Evolutionary conservation across 179 eudicot species (phyloP), one percentile per base, ranked within the genome.

Genomic region (Heliamphora ciliata): DNA sequence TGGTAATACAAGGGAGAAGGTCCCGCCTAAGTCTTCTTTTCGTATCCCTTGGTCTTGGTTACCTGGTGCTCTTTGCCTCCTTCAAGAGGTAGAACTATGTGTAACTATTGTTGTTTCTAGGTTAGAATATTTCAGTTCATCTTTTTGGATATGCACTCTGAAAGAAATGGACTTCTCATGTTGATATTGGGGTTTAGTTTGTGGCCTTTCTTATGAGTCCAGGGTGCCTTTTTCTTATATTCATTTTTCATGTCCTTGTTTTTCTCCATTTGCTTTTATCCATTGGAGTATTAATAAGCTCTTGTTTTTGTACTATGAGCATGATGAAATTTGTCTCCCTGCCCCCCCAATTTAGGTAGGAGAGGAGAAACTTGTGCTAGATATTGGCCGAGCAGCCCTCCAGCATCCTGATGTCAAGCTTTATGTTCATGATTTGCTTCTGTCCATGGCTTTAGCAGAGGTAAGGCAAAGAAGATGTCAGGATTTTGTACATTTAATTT

Each of bases 381-480:
- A 94, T 73, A 90, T 97, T 91, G 99, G 97, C 65, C 89, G 87
- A 81, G 89, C 90, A 79, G 91, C 91, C 60, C 89, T 97, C 61
- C 88, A 89, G 83, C 93, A 87, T 85, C 88, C 94, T 76, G 91
- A 92, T 84, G 85, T 94, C 80, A 89, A 91, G 84, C 91, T 91
- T 79, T 91, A 87, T 87, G 81, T 84, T 83, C 99, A 94, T 84
- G 98, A 97, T 89, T 82, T 97, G 82, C 94, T 92, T 86, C 89
- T 97, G 65, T 92, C 97, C 15, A 97, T 97, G 99, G 98, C 97
- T 46, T 94, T 97, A 81, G 97, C 98, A 79, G 98, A 94, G 97
- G 99, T 97, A 92, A 90, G 92, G 76, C 77, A 79, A 85, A 82
- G 79, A 70, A 80, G 81, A 82, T 86, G 81, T 84, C 79, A 69